Base-by-base conservation (phyloP, 495 filamentous ascomycete species). In the Penicillium waksmanii region DNA sequence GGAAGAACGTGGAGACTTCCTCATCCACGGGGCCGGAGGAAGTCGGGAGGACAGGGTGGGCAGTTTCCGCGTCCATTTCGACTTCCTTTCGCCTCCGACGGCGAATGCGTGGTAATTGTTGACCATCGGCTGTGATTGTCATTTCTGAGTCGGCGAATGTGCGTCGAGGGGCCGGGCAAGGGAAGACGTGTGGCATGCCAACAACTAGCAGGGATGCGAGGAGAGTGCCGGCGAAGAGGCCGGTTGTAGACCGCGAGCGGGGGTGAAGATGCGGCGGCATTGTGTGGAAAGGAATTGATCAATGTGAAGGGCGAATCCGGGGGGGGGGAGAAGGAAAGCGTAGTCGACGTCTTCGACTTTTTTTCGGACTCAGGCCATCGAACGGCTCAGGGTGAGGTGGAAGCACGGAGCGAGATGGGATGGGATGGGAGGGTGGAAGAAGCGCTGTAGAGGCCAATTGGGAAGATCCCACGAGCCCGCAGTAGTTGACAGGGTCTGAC, bases 181-280 rank as follows among this genome's bases (percentile, higher is more conserved):
- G 95, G 47, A 98, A 82, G n/a, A 96, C 67, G 67, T 98, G 95
- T 25, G 95, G 95, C 51, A 96, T 80, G 43, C 84, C 90, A 59
- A 98, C 95, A 57, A 97, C 91, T 62, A 96, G 82, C 70, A 98
- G 96, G 62, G 89, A 91, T 21, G 91, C 85, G n/a, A 89, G 78
- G 36, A 97, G 82, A n/a, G 93, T 97, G n/a, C 88, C 90, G 48
- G 92, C 91, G 79, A 98, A 98, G 27, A 98, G 88, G 25, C 92
- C 92, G 50, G 87, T 90, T 59, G 95, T 98, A 71, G 89, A 87
- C 68, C 91, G 88, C 51, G 93, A 97, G 65, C 92, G 87, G 7
- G 95, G 95, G 75, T 98, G 95, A 31, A 98, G 89, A 78, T 91
- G 87, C 36, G 92, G 91, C 53, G 93, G 89, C 92, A 97, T 96